Conservation (phyloP, 768 basidiomycete species). For the Hebeloma cylindrosporum region DNA sequence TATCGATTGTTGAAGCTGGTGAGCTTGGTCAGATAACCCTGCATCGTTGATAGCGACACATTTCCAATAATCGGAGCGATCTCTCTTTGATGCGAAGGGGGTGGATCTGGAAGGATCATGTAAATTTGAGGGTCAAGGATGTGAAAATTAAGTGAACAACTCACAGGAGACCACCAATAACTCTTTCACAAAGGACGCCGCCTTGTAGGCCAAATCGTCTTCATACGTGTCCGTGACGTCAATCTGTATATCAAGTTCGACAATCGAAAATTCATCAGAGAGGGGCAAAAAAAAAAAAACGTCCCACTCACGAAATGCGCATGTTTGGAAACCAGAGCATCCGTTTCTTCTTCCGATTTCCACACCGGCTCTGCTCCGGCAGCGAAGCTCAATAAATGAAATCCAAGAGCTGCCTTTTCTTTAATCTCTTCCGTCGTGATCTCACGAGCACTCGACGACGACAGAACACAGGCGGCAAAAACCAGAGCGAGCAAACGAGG, state of each 20-base stretch:
- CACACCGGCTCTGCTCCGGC: slow-evolving; percentile 31
- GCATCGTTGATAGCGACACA: slow-evolving; percentile 27
- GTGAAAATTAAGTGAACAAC: background rate
- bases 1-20: slow-evolving; percentile 38
- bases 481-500: slow-evolving; percentile 1
- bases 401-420: slow-evolving; percentile 30
- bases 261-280: background rate
- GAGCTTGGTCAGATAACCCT: slow-evolving; percentile 29
- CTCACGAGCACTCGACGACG: slow-evolving; percentile 7
- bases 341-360: slow-evolving; percentile 32
- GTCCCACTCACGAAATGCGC: slow-evolving; percentile 28
- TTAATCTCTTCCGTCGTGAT: slow-evolving; percentile 23
- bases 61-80: slow-evolving; percentile 23
- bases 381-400: slow-evolving; percentile 31
- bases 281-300: background rate
- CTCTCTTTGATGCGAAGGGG: slow-evolving; percentile 26
- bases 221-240: slow-evolving; percentile 35
- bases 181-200: background rate
- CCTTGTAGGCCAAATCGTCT: slow-evolving; percentile 8
- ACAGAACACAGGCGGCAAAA: background rate
- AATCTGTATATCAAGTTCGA: slow-evolving; percentile 22
- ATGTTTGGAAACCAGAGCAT: slow-evolving; percentile 25
- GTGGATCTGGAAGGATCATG: slow-evolving; percentile 15
- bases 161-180: background rate
- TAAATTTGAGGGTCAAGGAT: background rate